Base-by-base conservation (phyloP, 1,284 basidiomycete genomes). In the Cryptococcus neoformans region DNA sequence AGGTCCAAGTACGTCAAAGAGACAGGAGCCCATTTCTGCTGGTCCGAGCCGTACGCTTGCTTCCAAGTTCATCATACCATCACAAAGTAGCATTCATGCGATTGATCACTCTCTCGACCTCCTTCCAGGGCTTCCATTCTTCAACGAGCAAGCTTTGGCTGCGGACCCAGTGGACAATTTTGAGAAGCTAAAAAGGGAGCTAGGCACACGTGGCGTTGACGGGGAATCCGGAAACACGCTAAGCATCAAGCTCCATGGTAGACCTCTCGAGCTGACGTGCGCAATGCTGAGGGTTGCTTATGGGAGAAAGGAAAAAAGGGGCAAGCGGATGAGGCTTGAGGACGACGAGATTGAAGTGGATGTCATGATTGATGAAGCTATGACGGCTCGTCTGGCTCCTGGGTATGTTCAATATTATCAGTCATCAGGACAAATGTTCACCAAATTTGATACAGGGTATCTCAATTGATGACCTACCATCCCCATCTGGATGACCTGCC, bases 231-330 rank as follows among this genome's bases (percentile, higher is more conserved):
- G 40, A 7, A 55, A 56, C 37, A 48, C 52, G 14, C 61, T 57
- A 42, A 67, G 59, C 42, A 60, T 74, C 35, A 72, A 67, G 50
- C 51, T 71, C 9, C 74, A 74, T 51, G 69, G 68, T 1, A 58
- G 72, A 41, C 71, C 72, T 4, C 56, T 66, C 7, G 67, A 74
- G 51, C 56, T 75, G 21, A 62, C 67, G 2, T 62, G 66, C 38
- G 64, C 68, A 1, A 72, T 75, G 71, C 54, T 75, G 3, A 60
- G 55, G 17, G 64, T 69, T 7, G 72, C 74, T 14, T 69, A 70
- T 46, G 59, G 60, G 6, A 68, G 66, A 51, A 55, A 54, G 17
- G 56, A 50, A 8, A 42, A 55, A 14, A 59, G 57, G 39, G 51
- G 59, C 10, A 44, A 48, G 6, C 54, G 63, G 2, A 45, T 58